Evolutionary conservation across 2,329 filamentous ascomycete genomes (phyloP), one percentile per base, ranked within the genome.

Genomic region (Monilinia fructicola): DNA sequence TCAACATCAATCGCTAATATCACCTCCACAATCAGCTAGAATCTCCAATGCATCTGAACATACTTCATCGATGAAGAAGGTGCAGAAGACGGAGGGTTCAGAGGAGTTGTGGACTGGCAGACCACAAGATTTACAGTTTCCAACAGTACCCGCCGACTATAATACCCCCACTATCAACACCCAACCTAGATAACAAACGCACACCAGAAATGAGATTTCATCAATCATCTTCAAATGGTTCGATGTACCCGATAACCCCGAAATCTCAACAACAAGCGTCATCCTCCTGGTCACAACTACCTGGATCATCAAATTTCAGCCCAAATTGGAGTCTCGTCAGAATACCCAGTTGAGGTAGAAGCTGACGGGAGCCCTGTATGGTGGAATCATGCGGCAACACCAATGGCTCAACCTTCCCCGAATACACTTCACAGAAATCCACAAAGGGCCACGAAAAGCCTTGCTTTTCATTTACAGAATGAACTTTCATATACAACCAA

Each of bases 21-120:
- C 82, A 28, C 79, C 81, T 53, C 80, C 81, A 56, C 77, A 78
- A 66, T 81, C 81, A 53, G 78, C 78, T 66, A 79, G 78, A 63
- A 75, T 78, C 4, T 72, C 77, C 35, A 67, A 67, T 60, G 59
- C 55, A 1, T 67, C 70, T 2, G 64, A 67, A 28, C n/a, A 60
- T 38, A 21, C 58, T 21, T 38, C 44, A 74, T 54, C 67, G 9
- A 62, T 65, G 38, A 63, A 63, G 23, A 46, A 50, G 31, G 40
- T 44, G 26, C 53, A 54, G 5, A 65, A 54, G 48, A 50, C 48
- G 79, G 68, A 77, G 78, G 59, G 77, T 46, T 9, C 80, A 69
- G 73, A 77, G 60, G 74, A 71, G 48, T 53, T 59, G 10, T 60
- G 67, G 74, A 65, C 58, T 21, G 58, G 72, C 71, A 66, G 75